A percentile compares a stretch with the other conserved stretches of the same genome.
Conservation (phyloP, 2,329 filamentous ascomycete genomes). For the Colletotrichum phormii region DNA sequence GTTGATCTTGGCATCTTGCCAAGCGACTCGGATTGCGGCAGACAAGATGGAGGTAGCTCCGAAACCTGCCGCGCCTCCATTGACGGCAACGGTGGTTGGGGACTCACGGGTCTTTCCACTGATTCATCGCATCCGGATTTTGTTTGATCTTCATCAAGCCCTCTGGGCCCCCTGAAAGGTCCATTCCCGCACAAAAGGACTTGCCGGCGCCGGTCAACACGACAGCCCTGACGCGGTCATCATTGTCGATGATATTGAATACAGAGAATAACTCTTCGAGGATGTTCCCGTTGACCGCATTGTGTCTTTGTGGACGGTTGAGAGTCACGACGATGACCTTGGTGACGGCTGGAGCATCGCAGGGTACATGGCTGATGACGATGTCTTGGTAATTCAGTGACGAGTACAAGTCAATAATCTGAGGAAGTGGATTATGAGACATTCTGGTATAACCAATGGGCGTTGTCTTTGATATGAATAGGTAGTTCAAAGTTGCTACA, state of each 20-base stretch:
- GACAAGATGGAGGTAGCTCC: conserved; percentile 36
- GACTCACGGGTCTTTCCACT: conserved; percentile 5
- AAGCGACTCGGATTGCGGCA: conserved; percentile 26
- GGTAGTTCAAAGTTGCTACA: background rate
- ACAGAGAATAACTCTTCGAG: conserved; percentile 20
- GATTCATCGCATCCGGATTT: background rate
- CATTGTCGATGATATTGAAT: background rate
- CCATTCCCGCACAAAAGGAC: conserved; percentile 19
- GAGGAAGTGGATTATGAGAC: background rate
- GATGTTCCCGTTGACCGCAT: conserved; percentile 20
- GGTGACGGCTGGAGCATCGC: background rate
- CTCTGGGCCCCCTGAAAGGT: background rate
- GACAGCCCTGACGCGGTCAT: background rate
- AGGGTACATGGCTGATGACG: conserved; percentile 14
- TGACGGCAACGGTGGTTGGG: conserved; percentile 2
- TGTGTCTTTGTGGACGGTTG: background rate
- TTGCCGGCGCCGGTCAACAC: conserved; percentile 20
- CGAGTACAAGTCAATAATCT: conserved; percentile 3
- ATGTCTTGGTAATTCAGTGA: conserved; percentile 28
- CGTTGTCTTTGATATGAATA: background rate
- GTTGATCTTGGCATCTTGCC: conserved; percentile 28
- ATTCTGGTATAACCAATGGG: background rate
- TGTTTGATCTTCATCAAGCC: conserved; percentile 1
- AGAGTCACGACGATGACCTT: conserved; percentile 14
- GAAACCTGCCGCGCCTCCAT: conserved; percentile 36